Evolutionary conservation across 164 flowering plant species (phyloP), one percentile per base, ranked within the genome.

Genomic region (Liquidambar formosana): DNA sequence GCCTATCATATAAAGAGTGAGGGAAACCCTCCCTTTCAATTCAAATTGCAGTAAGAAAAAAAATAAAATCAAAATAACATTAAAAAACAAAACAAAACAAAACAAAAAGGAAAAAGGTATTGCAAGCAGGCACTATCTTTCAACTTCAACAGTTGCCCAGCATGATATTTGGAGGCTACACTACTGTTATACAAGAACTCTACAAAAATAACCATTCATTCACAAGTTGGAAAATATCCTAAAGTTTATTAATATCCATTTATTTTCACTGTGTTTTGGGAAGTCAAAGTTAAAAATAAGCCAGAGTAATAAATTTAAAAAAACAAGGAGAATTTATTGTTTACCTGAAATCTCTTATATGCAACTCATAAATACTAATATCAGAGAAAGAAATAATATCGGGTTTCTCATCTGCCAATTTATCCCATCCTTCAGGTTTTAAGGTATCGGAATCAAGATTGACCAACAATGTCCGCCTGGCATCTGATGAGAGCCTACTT

Each of bases 261-360:
- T 21, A 16, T 11, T 41, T 43, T 60, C 14, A n/a, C 14, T 8
- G 15, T 41, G 15, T 41, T 60, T 33, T 44, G 23, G 15, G 22
- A 38, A 18, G 25, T 57, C 3, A 23, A 23, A 19, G 16, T 10
- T 16, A 53, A 0, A 26, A 1, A 52, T 22, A 12, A 10, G 12
- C 13, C 19, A 23, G 45, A 54, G 14, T 3, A 13, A 62, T 14
- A 54, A 21, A 4, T 12, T 21, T 23, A 57, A 23, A 63, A 64
- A 25, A n/a, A 61, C 3, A 18, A 45, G 12, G 9, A 44, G 43
- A 28, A 11, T 56, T 25, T 15, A 58, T 56, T 18, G 21, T 33
- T 61, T 70, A 87, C 99, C 97, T 95, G 83, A 95, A 95, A 80
- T 92, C 99, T 82, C 97, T 84, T 57, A 92, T 74, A 75, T 92